Evolutionary conservation across 176 grass and related monocot genomes (phyloP).

Genomic region (Avena sativa): DNA sequence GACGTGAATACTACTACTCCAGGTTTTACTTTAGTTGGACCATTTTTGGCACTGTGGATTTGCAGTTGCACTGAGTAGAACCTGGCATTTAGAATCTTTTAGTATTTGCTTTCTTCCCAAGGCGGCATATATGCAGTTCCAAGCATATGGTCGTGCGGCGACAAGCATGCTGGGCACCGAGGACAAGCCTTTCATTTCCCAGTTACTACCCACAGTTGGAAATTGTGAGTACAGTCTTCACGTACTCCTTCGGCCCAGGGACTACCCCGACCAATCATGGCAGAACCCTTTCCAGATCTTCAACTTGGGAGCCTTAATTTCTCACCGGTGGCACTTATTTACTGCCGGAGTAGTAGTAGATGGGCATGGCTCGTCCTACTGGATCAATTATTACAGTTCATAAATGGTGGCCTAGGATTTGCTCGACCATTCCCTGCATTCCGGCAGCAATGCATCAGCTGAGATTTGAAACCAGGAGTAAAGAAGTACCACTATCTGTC

Average conservation of each 20-base stretch:
- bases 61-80: neutral
- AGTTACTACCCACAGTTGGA: neutral
- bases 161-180: neutral
- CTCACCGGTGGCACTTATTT: neutral
- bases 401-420: neutral
- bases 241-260: neutral
- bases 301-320: neutral
- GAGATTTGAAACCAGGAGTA: slow-evolving; percentile 2
- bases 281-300: neutral
- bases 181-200: neutral
- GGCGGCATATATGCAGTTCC: neutral
- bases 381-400: neutral
- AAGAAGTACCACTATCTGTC: neutral
- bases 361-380: neutral
- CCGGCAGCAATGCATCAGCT: neutral
- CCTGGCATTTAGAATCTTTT: neutral
- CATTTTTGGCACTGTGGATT: neutral
- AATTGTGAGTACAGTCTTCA: neutral
- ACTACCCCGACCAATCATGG: too few relatives aligned
- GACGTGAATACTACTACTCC: too few relatives aligned
- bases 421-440: neutral
- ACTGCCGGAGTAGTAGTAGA: neutral
- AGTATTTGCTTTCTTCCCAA: neutral
- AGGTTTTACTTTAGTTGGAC: too few relatives aligned
- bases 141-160: neutral